Evolutionary conservation across 192 early-diverging fungal species (phyloP).

Genomic region (Coemansia sp.): DNA sequence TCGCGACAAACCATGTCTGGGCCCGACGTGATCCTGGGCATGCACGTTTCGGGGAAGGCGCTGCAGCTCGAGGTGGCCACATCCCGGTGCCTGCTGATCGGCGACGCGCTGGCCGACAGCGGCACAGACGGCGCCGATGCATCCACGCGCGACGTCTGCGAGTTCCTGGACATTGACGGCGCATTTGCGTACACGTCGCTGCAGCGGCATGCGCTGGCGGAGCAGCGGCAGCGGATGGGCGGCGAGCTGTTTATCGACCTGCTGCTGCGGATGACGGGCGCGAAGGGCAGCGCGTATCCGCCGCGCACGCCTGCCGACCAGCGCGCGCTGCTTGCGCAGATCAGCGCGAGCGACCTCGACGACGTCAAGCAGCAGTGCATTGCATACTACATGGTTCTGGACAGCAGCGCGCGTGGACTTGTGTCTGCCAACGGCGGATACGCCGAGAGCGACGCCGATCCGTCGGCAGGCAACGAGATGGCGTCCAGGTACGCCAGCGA

Average conservation of each 20-base stretch:
- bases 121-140: not conserved
- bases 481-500: conserved; percentile 24
- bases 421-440: conserved; percentile 12
- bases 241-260: conserved; percentile 49
- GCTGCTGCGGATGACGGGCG: conserved; percentile 32
- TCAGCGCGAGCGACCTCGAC: conserved; percentile 34
- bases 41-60: conserved; percentile 23
- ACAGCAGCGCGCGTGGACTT: conserved; percentile 3
- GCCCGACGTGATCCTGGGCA: conserved; percentile 14
- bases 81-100: conserved; percentile 11
- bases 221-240: conserved; percentile 38
- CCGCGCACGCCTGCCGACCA: conserved; percentile 24
- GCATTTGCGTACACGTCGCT: conserved; percentile 23
- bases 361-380: conserved; percentile 44
- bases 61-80: conserved; percentile 27
- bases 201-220: conserved; percentile 18
- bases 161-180: conserved; percentile 2
- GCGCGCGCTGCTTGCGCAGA: conserved; percentile 9
- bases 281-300: conserved; percentile 17
- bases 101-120: conserved; percentile 12
- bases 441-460: conserved; percentile 8
- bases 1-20: conserved; percentile 6
- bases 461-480: not conserved
- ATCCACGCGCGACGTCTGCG: not conserved
- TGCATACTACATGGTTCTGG: conserved; percentile 42